Percentiles rank a stretch among this genome's conserved stretches.
phyloP scores from a whole-genome alignment of 352 stramenopile genomes.

The Phytophthora vignae region DNA sequence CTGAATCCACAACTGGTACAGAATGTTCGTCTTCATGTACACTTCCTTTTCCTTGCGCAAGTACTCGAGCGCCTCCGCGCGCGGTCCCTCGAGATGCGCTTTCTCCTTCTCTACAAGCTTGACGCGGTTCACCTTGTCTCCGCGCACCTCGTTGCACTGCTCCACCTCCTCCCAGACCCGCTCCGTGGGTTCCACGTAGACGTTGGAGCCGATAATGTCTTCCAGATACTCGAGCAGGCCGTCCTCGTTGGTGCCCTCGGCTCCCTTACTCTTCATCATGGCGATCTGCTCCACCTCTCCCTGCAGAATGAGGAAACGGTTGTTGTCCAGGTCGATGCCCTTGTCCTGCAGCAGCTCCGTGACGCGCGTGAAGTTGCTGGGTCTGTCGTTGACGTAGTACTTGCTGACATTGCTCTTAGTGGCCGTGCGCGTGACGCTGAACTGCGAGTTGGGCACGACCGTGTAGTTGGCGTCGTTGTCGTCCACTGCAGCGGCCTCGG shows the following conservation, averaged over 20 bases:
- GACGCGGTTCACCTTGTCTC: conserved; percentile 97
- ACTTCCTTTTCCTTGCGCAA: conserved; percentile 96
- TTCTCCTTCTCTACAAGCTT: conserved; percentile 99
- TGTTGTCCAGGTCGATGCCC: conserved; percentile 99
- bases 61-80: conserved; percentile 95
- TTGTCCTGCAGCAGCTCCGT: conserved; percentile 94
- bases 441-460: conserved; percentile 91
- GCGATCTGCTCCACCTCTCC: conserved; percentile 98
- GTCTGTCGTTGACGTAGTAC: conserved; percentile 96
- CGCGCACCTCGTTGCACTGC: conserved; percentile 89
- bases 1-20: conserved; percentile 96
- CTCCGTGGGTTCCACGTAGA: conserved; percentile 97
- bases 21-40: conserved; percentile 96
- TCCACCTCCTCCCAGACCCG: conserved; percentile 95
- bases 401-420: conserved; percentile 96
- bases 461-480: conserved; percentile 93
- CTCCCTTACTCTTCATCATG: conserved; percentile 99
- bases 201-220: conserved; percentile 99
- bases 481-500: background rate
- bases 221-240: conserved; percentile 99
- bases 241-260: conserved; percentile 93
- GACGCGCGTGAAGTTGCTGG: conserved; percentile 95
- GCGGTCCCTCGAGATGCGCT: conserved; percentile 94
- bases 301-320: conserved; percentile 99
- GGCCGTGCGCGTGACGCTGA: conserved; percentile 95